phyloP scores from a whole-genome alignment of 1,284 basidiomycete species.

The Fomitopsis betulina region DNA sequence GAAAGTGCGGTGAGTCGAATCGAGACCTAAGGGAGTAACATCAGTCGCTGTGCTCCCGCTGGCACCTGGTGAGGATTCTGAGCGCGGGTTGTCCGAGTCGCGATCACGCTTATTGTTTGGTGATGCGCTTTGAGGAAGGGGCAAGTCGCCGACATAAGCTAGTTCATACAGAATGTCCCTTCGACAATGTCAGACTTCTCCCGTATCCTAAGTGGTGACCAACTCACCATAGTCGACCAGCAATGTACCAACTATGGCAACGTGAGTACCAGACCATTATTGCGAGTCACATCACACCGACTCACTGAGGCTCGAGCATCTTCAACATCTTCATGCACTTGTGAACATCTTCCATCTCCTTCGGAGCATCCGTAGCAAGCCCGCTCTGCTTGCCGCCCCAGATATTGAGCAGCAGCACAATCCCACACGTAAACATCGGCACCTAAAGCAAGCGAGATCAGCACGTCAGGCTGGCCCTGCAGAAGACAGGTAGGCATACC shows the following conservation, averaged over 20 bases:
- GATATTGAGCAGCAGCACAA: slow-evolving; percentile 69
- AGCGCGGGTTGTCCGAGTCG: slow-evolving; percentile 41
- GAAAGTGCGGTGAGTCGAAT: slow-evolving; percentile 23
- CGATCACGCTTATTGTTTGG: slow-evolving; percentile 57
- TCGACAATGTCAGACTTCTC: not conserved
- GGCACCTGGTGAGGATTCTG: slow-evolving; percentile 9
- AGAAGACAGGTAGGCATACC: slow-evolving; percentile 10
- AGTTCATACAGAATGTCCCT: slow-evolving; percentile 70
- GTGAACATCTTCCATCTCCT: slow-evolving; percentile 67
- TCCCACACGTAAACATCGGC: slow-evolving; percentile 56
- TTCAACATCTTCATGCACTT: slow-evolving; percentile 63
- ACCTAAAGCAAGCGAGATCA: slow-evolving; percentile 21
- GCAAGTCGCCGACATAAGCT: slow-evolving; percentile 61
- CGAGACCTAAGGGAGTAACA: not conserved
- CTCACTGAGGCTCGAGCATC: slow-evolving; percentile 45
- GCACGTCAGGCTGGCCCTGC: not conserved
- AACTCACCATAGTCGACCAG: slow-evolving; percentile 40
- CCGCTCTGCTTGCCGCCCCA: slow-evolving; percentile 69
- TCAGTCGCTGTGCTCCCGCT: not conserved
- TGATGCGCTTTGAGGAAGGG: slow-evolving; percentile 49
- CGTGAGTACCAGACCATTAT: slow-evolving; percentile 1
- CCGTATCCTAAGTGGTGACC: not conserved
- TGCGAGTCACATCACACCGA: slow-evolving; percentile 1
- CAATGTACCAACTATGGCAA: slow-evolving; percentile 38
- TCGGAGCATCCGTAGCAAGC: slow-evolving; percentile 45